These are phyloP conservation scores for Fusarium graminum DNA, from an alignment of 2,329 filamentous ascomycete species.

Conservation along the genomic window DNA sequence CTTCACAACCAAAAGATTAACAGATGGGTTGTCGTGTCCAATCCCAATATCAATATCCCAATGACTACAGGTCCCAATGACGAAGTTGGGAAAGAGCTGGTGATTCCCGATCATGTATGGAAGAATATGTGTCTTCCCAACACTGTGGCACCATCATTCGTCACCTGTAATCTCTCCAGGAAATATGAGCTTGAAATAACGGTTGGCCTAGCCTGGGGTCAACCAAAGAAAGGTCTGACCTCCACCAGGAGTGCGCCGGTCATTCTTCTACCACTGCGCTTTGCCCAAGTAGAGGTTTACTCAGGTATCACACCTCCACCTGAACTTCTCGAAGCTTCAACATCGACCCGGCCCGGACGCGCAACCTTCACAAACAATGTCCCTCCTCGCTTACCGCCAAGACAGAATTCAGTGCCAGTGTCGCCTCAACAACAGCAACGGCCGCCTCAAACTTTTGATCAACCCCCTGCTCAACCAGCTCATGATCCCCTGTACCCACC, in stretches of 20 bases:
- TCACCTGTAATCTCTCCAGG: conserved; percentile 87
- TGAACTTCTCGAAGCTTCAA: conserved; percentile 75
- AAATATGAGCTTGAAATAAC: conserved; percentile 87
- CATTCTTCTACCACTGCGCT: conserved; percentile 81
- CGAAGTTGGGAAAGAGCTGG: conserved; percentile 73
- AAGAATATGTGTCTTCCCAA: conserved; percentile 79
- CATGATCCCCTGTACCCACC: conserved; percentile 70
- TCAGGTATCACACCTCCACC: conserved; percentile 88
- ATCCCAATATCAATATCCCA: conserved; percentile 77
- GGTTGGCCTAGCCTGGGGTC: conserved; percentile 81
- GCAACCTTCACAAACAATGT: conserved; percentile 51
- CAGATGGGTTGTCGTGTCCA: conserved; percentile 81
- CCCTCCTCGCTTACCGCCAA: conserved; percentile 55
- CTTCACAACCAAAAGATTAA: conserved; percentile 76
- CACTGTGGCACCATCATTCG: conserved; percentile 87
- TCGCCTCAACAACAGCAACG: conserved; percentile 37
- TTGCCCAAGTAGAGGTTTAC: conserved; percentile 81
- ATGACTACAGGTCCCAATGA: conserved; percentile 70
- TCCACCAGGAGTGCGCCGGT: conserved; percentile 69
- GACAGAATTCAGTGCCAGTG: conserved; percentile 45
- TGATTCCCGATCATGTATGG: conserved; percentile 81
- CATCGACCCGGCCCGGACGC: conserved; percentile 55
- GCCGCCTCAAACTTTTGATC: conserved; percentile 45
- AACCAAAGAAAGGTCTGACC: conserved; percentile 57
- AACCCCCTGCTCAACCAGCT: conserved; percentile 49